Conservation (phyloP, 1,284 basidiomycete species). For the Caloboletus firmus region DNA sequence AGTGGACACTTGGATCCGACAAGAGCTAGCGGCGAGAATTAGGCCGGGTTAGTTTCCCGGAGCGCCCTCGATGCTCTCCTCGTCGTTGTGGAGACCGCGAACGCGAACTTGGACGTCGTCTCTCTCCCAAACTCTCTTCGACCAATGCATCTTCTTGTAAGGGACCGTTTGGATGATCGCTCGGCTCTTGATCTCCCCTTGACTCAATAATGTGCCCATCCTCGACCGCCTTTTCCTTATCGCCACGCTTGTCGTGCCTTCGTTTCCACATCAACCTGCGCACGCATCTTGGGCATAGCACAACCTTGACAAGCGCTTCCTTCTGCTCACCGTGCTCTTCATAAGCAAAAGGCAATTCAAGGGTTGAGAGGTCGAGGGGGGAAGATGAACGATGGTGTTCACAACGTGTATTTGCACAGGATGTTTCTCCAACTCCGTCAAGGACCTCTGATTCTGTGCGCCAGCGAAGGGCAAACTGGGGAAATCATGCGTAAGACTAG, state of each 20-base stretch:
- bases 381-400: constrained; percentile 49
- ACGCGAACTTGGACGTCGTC: constrained; percentile 13
- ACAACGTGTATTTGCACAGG: constrained; percentile 87
- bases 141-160: neutral
- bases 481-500: neutral
- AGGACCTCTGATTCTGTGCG: constrained; percentile 87
- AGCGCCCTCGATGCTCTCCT: neutral
- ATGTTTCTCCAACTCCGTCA: constrained; percentile 77
- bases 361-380: constrained; percentile 50
- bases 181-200: neutral
- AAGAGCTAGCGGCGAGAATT: neutral
- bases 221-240: neutral
- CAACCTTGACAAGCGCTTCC: constrained; percentile 85
- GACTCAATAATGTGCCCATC: neutral
- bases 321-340: constrained; percentile 74
- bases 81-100: constrained; percentile 20
- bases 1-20: no score
- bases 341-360: constrained; percentile 89
- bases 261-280: constrained; percentile 87
- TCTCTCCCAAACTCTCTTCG: neutral
- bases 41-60: neutral
- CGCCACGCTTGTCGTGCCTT: constrained; percentile 57
- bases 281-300: constrained; percentile 74
- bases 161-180: neutral
- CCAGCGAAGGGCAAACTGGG: constrained; percentile 85